These are phyloP conservation scores for Amyloporia xantha DNA, from an alignment of 768 basidiomycete genomes.

Conservation along the genomic window DNA sequence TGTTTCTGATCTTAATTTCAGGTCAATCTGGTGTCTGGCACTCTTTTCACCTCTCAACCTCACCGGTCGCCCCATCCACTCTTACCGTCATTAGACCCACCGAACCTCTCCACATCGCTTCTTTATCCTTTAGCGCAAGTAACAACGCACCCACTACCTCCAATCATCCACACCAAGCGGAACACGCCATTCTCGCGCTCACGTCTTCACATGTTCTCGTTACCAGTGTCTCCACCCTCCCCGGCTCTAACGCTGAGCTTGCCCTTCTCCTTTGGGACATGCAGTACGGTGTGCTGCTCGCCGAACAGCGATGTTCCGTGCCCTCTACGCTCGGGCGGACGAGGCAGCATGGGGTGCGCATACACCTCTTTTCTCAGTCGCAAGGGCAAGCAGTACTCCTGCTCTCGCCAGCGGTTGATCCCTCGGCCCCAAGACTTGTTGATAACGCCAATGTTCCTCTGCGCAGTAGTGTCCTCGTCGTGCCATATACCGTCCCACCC, in stretches of 20 bases:
- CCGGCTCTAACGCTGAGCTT: constrained; percentile 16
- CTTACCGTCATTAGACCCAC: neutral
- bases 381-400: constrained; percentile 11
- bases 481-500: constrained; percentile 48
- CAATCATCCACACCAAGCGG: constrained; percentile 7
- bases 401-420: constrained; percentile 11
- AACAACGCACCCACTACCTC: constrained; percentile 7
- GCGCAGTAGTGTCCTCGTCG: constrained; percentile 48
- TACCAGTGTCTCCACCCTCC: constrained; percentile 12
- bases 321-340: constrained; percentile 20
- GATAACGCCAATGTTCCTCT: constrained; percentile 2
- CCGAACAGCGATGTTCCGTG: constrained; percentile 19
- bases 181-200: constrained; percentile 21
- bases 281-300: constrained; percentile 27
- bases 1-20: neutral
- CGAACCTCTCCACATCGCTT: constrained; percentile 15
- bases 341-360: constrained; percentile 13
- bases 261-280: constrained; percentile 28
- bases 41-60: constrained; percentile 12
- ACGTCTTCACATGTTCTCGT: constrained; percentile 27
- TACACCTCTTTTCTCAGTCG: constrained; percentile 9
- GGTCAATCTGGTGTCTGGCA: constrained; percentile 18
- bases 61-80: neutral
- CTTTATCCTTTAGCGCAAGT: constrained; percentile 16
- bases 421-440: neutral